These are phyloP conservation scores for Pelargonium citronellum DNA, from an alignment of 441 rosid genomes.

Conservation along the genomic window DNA sequence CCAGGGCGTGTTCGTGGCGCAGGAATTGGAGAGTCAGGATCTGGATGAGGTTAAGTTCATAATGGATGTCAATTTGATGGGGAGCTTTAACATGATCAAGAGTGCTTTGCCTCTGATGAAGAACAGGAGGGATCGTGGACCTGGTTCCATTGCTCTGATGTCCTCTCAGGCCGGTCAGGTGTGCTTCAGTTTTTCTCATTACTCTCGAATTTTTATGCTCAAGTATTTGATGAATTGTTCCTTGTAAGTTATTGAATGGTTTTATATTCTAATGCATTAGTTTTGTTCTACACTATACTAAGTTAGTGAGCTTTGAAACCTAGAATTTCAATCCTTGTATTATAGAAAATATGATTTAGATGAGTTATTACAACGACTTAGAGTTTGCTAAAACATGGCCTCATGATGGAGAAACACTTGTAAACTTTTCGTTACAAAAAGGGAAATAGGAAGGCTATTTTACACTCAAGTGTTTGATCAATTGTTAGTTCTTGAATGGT, in stretches of 20 bases:
- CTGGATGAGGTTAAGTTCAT: constrained; percentile 69
- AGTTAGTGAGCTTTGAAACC: no score
- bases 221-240: neutral
- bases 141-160: constrained; percentile 66
- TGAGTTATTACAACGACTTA: no score
- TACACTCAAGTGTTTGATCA: no score
- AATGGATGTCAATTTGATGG: constrained; percentile 73
- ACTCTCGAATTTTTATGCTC: neutral
- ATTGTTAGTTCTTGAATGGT: no score
- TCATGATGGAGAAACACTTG: no score
- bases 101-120: constrained; percentile 82
- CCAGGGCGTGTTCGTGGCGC: constrained; percentile 62
- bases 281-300: no score
- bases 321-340: no score
- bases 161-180: constrained; percentile 96
- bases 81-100: constrained; percentile 74
- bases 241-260: neutral
- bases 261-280: neutral
- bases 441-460: no score
- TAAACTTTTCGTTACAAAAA: no score
- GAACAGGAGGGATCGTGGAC: constrained; percentile 40
- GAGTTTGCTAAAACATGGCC: no score
- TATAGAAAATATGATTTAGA: no score
- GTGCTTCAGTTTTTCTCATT: neutral
- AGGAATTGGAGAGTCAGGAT: constrained; percentile 60